Evolutionary conservation across 208 protist species (phyloP).

Genomic region (Blastocrithidia nonstop): DNA sequence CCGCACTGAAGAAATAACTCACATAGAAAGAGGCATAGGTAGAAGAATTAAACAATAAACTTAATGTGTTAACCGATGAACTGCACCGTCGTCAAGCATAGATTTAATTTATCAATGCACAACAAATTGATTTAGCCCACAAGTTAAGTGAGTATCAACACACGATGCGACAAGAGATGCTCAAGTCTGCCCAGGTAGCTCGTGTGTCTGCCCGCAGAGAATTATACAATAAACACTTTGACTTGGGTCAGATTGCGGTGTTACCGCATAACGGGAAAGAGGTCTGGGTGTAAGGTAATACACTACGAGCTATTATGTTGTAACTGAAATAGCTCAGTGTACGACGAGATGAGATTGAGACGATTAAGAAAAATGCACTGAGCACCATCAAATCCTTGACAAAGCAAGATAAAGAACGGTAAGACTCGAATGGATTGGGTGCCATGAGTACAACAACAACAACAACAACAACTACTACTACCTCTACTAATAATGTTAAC

Average conservation of each 20-base stretch:
- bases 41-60: neutral
- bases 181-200: constrained; percentile 15
- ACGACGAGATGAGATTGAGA: constrained; percentile 33
- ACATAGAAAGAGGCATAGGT: neutral
- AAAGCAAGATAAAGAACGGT: constrained; percentile 28
- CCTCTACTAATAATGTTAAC: neutral
- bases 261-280: constrained; percentile 30
- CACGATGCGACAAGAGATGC: constrained; percentile 40
- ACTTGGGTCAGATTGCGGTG: constrained; percentile 54
- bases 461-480: neutral
- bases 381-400: constrained; percentile 27
- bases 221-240: constrained; percentile 50
- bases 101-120: neutral
- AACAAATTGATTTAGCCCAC: neutral
- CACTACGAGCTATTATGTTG: constrained; percentile 20
- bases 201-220: constrained; percentile 31
- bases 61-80: neutral
- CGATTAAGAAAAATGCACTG: constrained; percentile 32
- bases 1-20: constrained; percentile 29
- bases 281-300: constrained; percentile 63
- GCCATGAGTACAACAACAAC: neutral
- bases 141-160: constrained; percentile 22
- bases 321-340: constrained; percentile 18
- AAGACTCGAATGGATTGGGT: constrained; percentile 20
- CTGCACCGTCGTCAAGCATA: neutral